Conservation (phyloP, 177 flowering plant genomes). For the Vitis hybrid region DNA sequence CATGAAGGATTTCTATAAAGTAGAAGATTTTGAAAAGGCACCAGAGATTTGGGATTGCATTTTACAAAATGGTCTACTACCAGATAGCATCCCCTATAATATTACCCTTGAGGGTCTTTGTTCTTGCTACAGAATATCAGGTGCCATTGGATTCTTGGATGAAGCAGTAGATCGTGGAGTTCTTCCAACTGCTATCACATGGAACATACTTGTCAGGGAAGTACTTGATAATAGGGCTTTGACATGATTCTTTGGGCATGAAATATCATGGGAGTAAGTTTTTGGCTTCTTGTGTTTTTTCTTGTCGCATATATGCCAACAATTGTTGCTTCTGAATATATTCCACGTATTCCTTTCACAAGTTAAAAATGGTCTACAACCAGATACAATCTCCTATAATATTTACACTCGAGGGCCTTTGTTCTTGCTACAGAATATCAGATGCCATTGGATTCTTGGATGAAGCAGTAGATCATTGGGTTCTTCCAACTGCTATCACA, state of each 20-base stretch:
- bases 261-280: slow-evolving; percentile 1
- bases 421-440: slow-evolving; percentile 55
- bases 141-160: slow-evolving; percentile 52
- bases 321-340: too few species aligned
- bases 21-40: slow-evolving; percentile 49
- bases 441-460: slow-evolving; percentile 56
- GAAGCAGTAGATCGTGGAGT: slow-evolving; percentile 59
- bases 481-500: slow-evolving; percentile 66
- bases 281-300: too few species aligned
- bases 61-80: slow-evolving; percentile 46
- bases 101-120: slow-evolving; percentile 80
- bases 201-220: slow-evolving; percentile 80
- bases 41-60: slow-evolving; percentile 65
- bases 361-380: slow-evolving; percentile 42
- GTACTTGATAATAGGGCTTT: slow-evolving; percentile 22
- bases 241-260: not conserved
- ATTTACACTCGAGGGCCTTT: slow-evolving; percentile 74
- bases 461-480: slow-evolving; percentile 54
- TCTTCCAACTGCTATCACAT: slow-evolving; percentile 67
- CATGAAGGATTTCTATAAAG: slow-evolving; percentile 77
- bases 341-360: too few species aligned
- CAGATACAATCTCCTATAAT: slow-evolving; percentile 84
- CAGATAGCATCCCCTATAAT: slow-evolving; percentile 83
- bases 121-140: slow-evolving; percentile 53
- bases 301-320: too few species aligned